Percentiles rank a stretch among this genome's conserved stretches.
Evolutionary conservation across 176 grass and related monocot genomes (phyloP).

Genomic region (Musa troglodytarum): DNA sequence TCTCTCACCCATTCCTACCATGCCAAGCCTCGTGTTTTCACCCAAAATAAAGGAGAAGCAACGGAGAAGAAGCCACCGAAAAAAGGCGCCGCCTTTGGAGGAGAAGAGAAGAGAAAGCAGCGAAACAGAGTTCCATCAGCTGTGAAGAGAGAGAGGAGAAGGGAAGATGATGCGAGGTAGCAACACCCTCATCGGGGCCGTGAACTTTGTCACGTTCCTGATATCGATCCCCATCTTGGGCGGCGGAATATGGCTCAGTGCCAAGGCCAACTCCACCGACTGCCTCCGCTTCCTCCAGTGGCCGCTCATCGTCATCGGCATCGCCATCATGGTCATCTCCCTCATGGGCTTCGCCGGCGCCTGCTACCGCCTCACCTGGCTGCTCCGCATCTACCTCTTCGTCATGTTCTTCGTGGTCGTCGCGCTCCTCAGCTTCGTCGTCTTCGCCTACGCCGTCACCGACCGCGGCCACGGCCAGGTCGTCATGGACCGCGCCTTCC

Average conservation of each 20-base stretch:
- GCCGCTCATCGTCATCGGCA: slow-evolving; percentile 77
- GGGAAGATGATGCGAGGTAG: slow-evolving; percentile 50
- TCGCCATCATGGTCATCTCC: slow-evolving; percentile 73
- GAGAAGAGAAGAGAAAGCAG: background rate
- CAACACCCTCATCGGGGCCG: slow-evolving; percentile 42
- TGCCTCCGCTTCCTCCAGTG: slow-evolving; percentile 97
- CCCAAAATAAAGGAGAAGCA: background rate
- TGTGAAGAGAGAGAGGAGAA: background rate
- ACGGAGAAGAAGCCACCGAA: background rate
- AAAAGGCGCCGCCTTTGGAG: background rate
- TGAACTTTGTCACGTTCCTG: slow-evolving; percentile 89
- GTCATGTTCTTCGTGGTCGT: slow-evolving; percentile 92
- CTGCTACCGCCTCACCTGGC: slow-evolving; percentile 84
- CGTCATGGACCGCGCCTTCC: slow-evolving; percentile 50
- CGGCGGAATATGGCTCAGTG: slow-evolving; percentile 82
- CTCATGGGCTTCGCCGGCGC: slow-evolving; percentile 73
- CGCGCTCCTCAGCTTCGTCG: slow-evolving; percentile 88
- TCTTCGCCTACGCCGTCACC: slow-evolving; percentile 96
- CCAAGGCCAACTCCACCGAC: slow-evolving; percentile 61
- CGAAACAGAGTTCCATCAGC: no score
- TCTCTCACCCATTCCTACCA: no score
- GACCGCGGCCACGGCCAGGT: slow-evolving; percentile 77
- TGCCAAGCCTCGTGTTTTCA: no score
- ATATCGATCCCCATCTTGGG: slow-evolving; percentile 77
- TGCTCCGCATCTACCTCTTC: slow-evolving; percentile 90